These are phyloP conservation scores for Daldinia loculata DNA, from an alignment of 495 filamentous ascomycete genomes.

Conservation along the genomic window DNA sequence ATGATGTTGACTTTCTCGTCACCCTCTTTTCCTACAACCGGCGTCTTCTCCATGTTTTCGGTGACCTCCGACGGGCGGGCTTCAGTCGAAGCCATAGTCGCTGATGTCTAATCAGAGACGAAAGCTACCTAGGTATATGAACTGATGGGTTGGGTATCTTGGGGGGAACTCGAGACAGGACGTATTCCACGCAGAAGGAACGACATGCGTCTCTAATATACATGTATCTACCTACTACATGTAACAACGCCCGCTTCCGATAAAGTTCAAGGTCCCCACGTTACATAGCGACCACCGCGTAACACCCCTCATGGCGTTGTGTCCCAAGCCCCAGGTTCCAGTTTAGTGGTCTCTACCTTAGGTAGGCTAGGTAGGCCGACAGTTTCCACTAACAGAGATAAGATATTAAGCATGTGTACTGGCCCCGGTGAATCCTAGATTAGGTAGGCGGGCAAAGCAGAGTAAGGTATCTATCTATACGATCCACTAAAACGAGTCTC, in stretches of 20 bases:
- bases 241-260: slow-evolving; percentile 5
- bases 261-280: slow-evolving; percentile 15
- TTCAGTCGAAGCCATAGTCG: slow-evolving; percentile 41
- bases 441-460: slow-evolving; percentile 6
- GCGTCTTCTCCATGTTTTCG: slow-evolving; percentile 27
- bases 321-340: slow-evolving; percentile 6
- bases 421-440: slow-evolving; percentile 12
- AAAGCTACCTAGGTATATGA: slow-evolving; percentile 13
- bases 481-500: slow-evolving; percentile 28
- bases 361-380: slow-evolving; percentile 8
- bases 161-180: neutral
- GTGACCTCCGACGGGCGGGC: slow-evolving; percentile 25
- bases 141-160: slow-evolving; percentile 21
- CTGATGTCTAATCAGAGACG: slow-evolving; percentile 23
- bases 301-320: slow-evolving; percentile 17
- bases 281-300: slow-evolving; percentile 27
- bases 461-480: slow-evolving; percentile 13
- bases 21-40: slow-evolving; percentile 24
- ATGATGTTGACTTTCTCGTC: slow-evolving; percentile 37
- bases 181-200: slow-evolving; percentile 6
- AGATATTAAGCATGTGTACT: slow-evolving; percentile 16
- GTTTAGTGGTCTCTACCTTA: neutral
- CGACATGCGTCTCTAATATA: slow-evolving; percentile 24
- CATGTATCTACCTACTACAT: slow-evolving; percentile 12
- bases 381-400: slow-evolving; percentile 30